A percentile compares a stretch with the other conserved stretches of the same genome.
These are phyloP conservation scores for Thyridium curvatum DNA, from an alignment of 2,329 filamentous ascomycete species.

Conservation along the genomic window DNA sequence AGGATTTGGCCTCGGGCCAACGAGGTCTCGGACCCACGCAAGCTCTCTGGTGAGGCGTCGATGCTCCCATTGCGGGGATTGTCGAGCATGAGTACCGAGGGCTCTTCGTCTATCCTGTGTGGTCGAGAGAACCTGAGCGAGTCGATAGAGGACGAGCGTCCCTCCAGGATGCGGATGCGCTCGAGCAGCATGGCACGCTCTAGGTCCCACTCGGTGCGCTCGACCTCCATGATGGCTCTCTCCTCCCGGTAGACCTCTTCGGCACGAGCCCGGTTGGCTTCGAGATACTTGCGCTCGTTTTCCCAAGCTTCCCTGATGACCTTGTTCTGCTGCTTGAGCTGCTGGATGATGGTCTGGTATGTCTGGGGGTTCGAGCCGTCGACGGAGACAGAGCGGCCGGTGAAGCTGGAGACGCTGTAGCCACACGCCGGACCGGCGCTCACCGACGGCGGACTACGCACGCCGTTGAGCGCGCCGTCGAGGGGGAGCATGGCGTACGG, in stretches of 20 bases:
- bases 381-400: conserved; percentile 15
- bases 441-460: conserved; percentile 1
- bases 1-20: no score
- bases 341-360: conserved; percentile 28
- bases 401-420: conserved; percentile 13
- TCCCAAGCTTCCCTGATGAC: conserved; percentile 44
- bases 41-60: conserved; percentile 12
- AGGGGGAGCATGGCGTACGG: conserved; percentile 1
- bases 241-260: conserved; percentile 52
- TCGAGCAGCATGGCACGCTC: conserved; percentile 34
- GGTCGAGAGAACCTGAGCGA: neutral
- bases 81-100: no score
- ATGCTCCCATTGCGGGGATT: no score
- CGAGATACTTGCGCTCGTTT: conserved; percentile 45
- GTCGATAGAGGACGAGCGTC: neutral
- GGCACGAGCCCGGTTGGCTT: conserved; percentile 45
- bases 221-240: conserved; percentile 45
- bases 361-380: conserved; percentile 17
- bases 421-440: neutral
- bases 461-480: neutral
- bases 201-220: conserved; percentile 37
- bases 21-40: conserved; percentile 13
- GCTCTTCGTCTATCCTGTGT: neutral
- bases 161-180: conserved; percentile 24
- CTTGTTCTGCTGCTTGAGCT: conserved; percentile 33